A percentile compares a stretch with the other conserved stretches of the same genome.
Evolutionary conservation across 2,329 filamentous ascomycete genomes (phyloP).

Genomic region (Fusarium chuoi): DNA sequence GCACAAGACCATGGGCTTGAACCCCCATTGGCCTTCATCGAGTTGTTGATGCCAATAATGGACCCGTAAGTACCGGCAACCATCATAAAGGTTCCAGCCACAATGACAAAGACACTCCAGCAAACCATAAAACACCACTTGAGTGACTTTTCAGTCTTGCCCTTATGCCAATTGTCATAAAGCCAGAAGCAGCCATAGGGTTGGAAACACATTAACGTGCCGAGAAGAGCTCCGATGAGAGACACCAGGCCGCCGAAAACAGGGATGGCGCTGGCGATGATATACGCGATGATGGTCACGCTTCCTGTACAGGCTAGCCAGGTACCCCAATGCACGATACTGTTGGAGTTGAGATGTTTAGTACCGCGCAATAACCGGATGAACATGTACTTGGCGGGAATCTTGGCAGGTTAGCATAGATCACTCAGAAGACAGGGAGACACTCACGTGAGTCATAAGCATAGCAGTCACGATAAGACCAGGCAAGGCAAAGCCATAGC

Average conservation of each 20-base stretch:
- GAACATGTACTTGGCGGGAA: conserved; percentile 31
- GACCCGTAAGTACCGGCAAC: conserved; percentile 58
- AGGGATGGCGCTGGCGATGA: conserved; percentile 39
- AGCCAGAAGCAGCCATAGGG: conserved; percentile 46
- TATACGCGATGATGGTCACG: conserved; percentile 41
- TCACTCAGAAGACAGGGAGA: fast-evolving
- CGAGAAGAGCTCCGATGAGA: conserved; percentile 45
- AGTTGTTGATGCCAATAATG: conserved; percentile 48
- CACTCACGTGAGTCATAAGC: conserved; percentile 44
- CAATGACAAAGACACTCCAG: conserved; percentile 26
- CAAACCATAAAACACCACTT: conserved; percentile 26
- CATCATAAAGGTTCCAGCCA: conserved; percentile 51
- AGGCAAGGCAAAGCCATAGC: conserved; percentile 52
- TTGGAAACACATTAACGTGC: conserved; percentile 45
- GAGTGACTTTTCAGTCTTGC: background rate
- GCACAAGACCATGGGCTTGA: conserved; percentile 55
- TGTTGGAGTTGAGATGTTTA: conserved; percentile 46
- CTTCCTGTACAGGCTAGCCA: conserved; percentile 47
- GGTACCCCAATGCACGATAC: conserved; percentile 44
- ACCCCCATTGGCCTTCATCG: conserved; percentile 49
- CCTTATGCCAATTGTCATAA: conserved; percentile 41
- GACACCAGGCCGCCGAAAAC: conserved; percentile 45
- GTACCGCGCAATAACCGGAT: conserved; percentile 41
- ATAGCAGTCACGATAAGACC: conserved; percentile 43
- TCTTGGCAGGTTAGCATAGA: background rate